Base-by-base conservation (phyloP, 164 flowering plant genomes). In the Sedum album region DNA sequence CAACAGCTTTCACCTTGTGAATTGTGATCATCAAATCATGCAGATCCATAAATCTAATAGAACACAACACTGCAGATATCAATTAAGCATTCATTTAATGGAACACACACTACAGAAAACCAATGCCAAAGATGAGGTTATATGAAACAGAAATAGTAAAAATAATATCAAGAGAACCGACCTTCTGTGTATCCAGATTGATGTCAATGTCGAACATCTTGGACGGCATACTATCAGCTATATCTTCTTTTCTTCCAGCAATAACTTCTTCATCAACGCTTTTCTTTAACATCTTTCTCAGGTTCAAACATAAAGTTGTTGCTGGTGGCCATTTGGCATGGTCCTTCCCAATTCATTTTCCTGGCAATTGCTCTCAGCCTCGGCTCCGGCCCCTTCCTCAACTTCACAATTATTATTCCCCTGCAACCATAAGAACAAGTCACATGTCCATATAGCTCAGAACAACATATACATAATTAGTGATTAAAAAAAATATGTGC, bases 301-400 rank as follows among this genome's bases (percentile, higher is more conserved):
- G 99, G 99, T 67, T 92, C 97, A 76, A 88, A 88, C 97, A 94
- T 90, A 73, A 91, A 51, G 99, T 95, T 5, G 99, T 96, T 48
- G 94, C 97, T 75, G 99, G 97, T 21, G 97, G 90, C 99, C 97
- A 92, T 73, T 94, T 94, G 0, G 97, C 97, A 76, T 94, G 97
- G 73, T 94, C 97, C 74, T 94, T 94, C 2, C 96, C 96, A 71
- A 92, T 92, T 17, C 99, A 97, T n/a, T 73, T 95, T 94, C 66
- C 99, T 84, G 17, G 99, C 99, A 48, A 94, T 94, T 8, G 99
- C 99, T 73, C 97, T 82, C 30, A 94, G 79, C 74, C 82, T 85
- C 78, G 92, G 75, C 69, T 95, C 99, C 77, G 92, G 99, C 44
- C 99, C 97, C 20, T 89, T 87, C 0, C 99, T 86, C 9, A 95